Evolutionary conservation across 331 rosid species (phyloP), one percentile per base, ranked within the genome.

Genomic region (Saraca asoca): DNA sequence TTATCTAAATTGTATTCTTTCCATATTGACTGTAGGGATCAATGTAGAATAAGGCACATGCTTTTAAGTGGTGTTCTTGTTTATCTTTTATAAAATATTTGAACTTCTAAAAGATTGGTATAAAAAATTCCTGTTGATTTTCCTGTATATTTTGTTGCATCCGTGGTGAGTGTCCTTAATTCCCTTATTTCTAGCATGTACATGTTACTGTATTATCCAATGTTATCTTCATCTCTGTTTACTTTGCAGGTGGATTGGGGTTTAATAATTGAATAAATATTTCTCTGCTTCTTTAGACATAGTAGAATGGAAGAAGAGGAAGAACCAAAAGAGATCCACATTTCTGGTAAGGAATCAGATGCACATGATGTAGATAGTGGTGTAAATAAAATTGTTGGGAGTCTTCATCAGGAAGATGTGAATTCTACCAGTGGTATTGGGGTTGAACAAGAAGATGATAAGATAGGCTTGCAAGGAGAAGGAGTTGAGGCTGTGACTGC

Each of bases 261-360:
- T 58, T 73, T 72, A 15, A 6, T 64, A 62, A 46, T 54, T 73
- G 80, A 59, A 72, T 74, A 77, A 67, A 51, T 76, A 46, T 51
- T 70, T 70, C 12, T 41, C 61, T 57, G 53, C 10, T 77, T 65
- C 9, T 51, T 53, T 68, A 64, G 72, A 48, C 42, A 58, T 66
- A 51, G 64, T 62, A 82, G 16, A 48, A 88, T 88, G 94, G 96
- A 87, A 62, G 96, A 88, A 81, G 95, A 88, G 65, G 97, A 86
- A 52, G 82, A 90, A 62, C 66, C 72, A 16, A 82, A 77, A 72
- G 86, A 76, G 70, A 39, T 43, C 12, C 80, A 62, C 68, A 56
- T 52, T 58, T 80, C 85, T 42, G 72, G 62, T 70, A 72, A 78
- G 58, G 78, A 67, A 74, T 78, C 74, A 42, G 77, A 75, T 13